phyloP scores from a whole-genome alignment of 2,329 filamentous ascomycete species.

The Didymosphaeria variabile region DNA sequence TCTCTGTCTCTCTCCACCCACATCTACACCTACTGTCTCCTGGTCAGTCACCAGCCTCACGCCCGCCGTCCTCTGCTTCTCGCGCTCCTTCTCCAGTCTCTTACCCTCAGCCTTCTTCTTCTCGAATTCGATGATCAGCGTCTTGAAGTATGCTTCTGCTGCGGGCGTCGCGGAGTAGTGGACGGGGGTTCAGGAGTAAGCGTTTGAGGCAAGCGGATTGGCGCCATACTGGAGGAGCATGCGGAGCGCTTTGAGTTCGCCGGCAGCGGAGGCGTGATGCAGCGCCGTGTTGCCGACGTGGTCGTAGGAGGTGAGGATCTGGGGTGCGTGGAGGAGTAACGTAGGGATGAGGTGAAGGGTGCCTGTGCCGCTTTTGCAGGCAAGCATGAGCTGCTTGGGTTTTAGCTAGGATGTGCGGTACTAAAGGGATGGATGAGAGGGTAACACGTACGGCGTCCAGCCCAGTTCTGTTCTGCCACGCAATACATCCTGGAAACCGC shows the following conservation, averaged over 20 bases:
- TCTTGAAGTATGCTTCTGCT: slow-evolving; percentile 85
- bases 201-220: slow-evolving; percentile 74
- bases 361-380: slow-evolving; percentile 49
- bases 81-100: slow-evolving; percentile 41
- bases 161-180: slow-evolving; percentile 83
- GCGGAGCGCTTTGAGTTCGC: slow-evolving; percentile 78
- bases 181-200: slow-evolving; percentile 83
- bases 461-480: slow-evolving; percentile 72
- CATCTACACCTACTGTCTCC: slow-evolving; percentile 27
- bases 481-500: slow-evolving; percentile 68
- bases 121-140: slow-evolving; percentile 76
- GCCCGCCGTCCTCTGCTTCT: slow-evolving; percentile 44
- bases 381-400: slow-evolving; percentile 47
- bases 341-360: slow-evolving; percentile 55
- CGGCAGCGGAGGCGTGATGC: slow-evolving; percentile 85
- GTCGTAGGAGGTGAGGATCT: slow-evolving; percentile 60
- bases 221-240: slow-evolving; percentile 82
- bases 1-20: slow-evolving; percentile 28
- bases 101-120: slow-evolving; percentile 62
- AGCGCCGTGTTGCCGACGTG: slow-evolving; percentile 83
- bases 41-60: slow-evolving; percentile 48
- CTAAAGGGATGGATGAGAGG: slow-evolving; percentile 9
- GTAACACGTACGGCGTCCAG: slow-evolving; percentile 68
- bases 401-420: slow-evolving; percentile 16
- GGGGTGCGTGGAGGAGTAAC: slow-evolving; percentile 42